Evolutionary conservation across 257 asterid genomes (phyloP), one percentile per base, ranked within the genome.

Genomic region (Fraxinus cuspidata): DNA sequence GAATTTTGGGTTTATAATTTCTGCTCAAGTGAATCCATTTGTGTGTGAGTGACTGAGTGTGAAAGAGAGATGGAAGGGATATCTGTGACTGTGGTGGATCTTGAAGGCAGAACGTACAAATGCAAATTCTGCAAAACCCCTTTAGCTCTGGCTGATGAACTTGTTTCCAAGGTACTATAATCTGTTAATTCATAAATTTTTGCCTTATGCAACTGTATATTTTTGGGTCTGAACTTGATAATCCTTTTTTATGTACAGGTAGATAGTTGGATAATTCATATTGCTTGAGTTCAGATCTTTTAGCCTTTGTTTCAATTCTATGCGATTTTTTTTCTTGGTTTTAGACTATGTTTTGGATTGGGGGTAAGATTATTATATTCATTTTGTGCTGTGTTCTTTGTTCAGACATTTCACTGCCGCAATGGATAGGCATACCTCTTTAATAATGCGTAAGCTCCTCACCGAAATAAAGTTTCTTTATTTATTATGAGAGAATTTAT

Each of bases 381-480:
- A 78, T 74, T 70, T 73, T 76, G 27, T 79, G 35, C 4, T 35
- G 63, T 51, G 28, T 58, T 70, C 66, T 81, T 37, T 80, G 77
- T 71, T 69, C 93, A 94, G 98, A 82, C 86, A 69, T 92, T 94
- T 75, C 97, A 88, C 75, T 79, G 94, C 81, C 93, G 88, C 78
- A 86, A 88, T 76, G 97, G 98, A 80, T 92, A 92, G 84, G 98
- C 98, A 1, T 92, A 88, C 85, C 88, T 94, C 72, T 91, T 92
- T 85, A 92, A 81, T 77, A 87, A 81, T 13, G 93, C 77, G 98
- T 94, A 83, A 92, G 98, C 84, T 58, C 19, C 74, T 58, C 69
- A 19, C 21, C 44, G 25, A 2, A 25, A 11, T 58, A 58, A 58
- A 58, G 28, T 10, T 66, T n/a, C 68, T 32, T n/a, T 47, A 28